A percentile compares a stretch with the other conserved stretches of the same genome.
These are phyloP conservation scores for Pseudocercospora vitis DNA, from an alignment of 2,329 filamentous ascomycete species.

Conservation along the genomic window DNA sequence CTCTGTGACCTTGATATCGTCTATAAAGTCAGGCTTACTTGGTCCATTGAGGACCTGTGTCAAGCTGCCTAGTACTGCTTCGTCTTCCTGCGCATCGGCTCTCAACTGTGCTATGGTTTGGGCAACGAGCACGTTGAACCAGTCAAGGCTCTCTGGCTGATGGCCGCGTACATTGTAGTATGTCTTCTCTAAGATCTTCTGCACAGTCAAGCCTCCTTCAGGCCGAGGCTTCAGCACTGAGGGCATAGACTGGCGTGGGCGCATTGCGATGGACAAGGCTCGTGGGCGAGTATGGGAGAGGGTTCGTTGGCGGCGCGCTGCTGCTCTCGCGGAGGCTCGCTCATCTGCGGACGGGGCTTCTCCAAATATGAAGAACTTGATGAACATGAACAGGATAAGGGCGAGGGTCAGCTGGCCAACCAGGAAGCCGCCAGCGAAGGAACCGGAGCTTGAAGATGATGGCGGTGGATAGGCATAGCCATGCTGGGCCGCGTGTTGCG, in stretches of 20 bases:
- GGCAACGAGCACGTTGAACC: conserved; percentile 97
- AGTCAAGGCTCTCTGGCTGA: conserved; percentile 93
- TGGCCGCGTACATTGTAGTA: conserved; percentile 97
- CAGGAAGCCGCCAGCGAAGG: conserved; percentile 91
- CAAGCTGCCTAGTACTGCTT: conserved; percentile 81
- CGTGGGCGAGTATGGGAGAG: conserved; percentile 62
- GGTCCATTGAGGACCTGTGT: conserved; percentile 85
- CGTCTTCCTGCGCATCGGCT: conserved; percentile 86
- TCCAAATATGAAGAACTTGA: conserved; percentile 99
- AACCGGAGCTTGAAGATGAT: conserved; percentile 41
- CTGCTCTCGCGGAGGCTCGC: conserved; percentile 72
- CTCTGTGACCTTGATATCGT: conserved; percentile 91
- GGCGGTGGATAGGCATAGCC: conserved; percentile 20
- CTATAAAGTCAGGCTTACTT: conserved; percentile 81
- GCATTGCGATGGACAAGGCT: conserved; percentile 34
- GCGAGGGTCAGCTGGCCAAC: conserved; percentile 92
- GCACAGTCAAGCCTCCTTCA: conserved; percentile 67
- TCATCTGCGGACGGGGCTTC: conserved; percentile 83
- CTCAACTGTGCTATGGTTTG: conserved; percentile 96
- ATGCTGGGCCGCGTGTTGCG: conserved; percentile 24
- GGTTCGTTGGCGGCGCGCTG: conserved; percentile 70
- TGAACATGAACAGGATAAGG: conserved; percentile 87
- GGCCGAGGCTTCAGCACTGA: conserved; percentile 33
- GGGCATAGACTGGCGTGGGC: conserved; percentile 31
- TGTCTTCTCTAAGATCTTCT: conserved; percentile 90